These are phyloP conservation scores for Capsicum pubescens DNA, from an alignment of 257 asterid genomes.

Conservation along the genomic window DNA sequence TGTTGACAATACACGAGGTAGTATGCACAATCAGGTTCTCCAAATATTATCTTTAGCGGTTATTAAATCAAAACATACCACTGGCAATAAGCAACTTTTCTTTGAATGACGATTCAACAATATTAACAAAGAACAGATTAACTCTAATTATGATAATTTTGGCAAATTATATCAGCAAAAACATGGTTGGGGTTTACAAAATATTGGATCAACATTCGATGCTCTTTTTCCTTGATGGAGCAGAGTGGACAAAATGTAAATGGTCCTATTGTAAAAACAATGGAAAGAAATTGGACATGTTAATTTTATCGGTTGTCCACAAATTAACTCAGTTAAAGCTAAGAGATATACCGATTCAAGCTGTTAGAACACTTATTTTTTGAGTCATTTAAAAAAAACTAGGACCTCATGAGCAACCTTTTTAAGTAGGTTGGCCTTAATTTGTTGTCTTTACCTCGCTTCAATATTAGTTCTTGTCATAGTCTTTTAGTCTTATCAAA, in stretches of 20 bases:
- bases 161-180: slow-evolving; percentile 48
- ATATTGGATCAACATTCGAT: slow-evolving; percentile 48
- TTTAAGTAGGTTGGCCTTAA: slow-evolving; percentile 60
- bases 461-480: not conserved
- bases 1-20: slow-evolving; percentile 40
- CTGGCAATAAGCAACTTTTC: slow-evolving; percentile 43
- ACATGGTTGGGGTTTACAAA: slow-evolving; percentile 63
- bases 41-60: slow-evolving; percentile 48
- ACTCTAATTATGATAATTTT: slow-evolving; percentile 45
- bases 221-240: slow-evolving; percentile 35
- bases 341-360: not conserved
- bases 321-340: slow-evolving; percentile 30
- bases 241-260: slow-evolving; percentile 40
- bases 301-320: slow-evolving; percentile 37
- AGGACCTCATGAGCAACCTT: slow-evolving; percentile 71
- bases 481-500: not conserved
- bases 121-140: slow-evolving; percentile 51
- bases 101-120: slow-evolving; percentile 44
- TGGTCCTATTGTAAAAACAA: not conserved
- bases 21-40: slow-evolving; percentile 41
- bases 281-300: slow-evolving; percentile 36
- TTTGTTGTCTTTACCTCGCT: not conserved
- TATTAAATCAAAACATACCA: slow-evolving; percentile 47
- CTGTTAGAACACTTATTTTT: slow-evolving; percentile 36
- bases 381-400: slow-evolving; percentile 67